Evolutionary conservation across 2,329 filamentous ascomycete genomes (phyloP).

Genomic region (Thelonectria discophora): DNA sequence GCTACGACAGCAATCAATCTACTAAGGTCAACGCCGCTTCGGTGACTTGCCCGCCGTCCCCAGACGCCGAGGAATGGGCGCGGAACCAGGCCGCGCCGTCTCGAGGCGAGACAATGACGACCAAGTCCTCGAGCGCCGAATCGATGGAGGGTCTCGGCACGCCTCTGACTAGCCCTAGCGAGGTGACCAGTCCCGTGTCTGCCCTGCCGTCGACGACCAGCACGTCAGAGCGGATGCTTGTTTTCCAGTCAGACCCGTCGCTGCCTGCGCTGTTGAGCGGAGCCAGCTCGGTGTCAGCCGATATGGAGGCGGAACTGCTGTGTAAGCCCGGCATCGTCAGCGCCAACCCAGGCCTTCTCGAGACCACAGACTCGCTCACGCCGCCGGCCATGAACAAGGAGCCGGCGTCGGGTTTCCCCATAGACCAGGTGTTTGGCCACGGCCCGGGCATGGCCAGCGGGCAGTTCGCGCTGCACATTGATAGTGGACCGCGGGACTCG

Average conservation of each 20-base stretch:
- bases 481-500: constrained; percentile 31
- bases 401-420: constrained; percentile 55
- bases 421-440: constrained; percentile 52
- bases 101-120: constrained; percentile 52
- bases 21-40: constrained; percentile 31
- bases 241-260: constrained; percentile 71
- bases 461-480: constrained; percentile 44
- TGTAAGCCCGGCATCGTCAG: constrained; percentile 58
- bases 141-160: constrained; percentile 60
- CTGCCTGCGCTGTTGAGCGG: constrained; percentile 70
- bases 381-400: constrained; percentile 62
- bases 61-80: constrained; percentile 52
- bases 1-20: constrained; percentile 24
- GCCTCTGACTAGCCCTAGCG: constrained; percentile 64
- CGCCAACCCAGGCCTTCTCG: constrained; percentile 54
- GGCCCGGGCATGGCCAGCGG: constrained; percentile 46
- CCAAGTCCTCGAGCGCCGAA: constrained; percentile 61
- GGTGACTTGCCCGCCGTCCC: constrained; percentile 56
- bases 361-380: constrained; percentile 64
- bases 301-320: constrained; percentile 68
- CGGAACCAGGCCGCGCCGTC: constrained; percentile 46
- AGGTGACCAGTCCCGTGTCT: constrained; percentile 59
- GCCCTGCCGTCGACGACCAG: constrained; percentile 51
- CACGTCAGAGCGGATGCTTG: constrained; percentile 58
- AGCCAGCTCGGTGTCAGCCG: constrained; percentile 70